Percentiles rank a stretch among this genome's conserved stretches.
Evolutionary conservation across 2,329 filamentous ascomycete species (phyloP).

Genomic region (Pseudogymnoascus sp.): DNA sequence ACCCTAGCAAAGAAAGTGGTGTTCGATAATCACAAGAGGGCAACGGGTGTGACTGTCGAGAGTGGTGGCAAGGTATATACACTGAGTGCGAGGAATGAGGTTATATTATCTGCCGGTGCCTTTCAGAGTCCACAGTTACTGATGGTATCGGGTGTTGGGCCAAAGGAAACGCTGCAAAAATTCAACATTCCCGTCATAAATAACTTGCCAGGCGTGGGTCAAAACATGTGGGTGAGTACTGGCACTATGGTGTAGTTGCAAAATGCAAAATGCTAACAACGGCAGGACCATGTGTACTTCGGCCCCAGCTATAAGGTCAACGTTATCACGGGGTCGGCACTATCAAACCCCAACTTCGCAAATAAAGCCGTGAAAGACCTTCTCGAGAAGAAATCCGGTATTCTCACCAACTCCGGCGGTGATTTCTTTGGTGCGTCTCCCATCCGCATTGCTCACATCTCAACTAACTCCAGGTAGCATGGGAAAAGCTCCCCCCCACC

Average conservation of each 20-base stretch:
- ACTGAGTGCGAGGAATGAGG: not conserved
- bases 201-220: constrained; percentile 55
- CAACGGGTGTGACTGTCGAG: constrained; percentile 14
- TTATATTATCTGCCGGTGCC: not conserved
- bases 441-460: not conserved
- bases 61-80: constrained; percentile 13
- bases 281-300: not conserved
- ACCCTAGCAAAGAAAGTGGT: constrained; percentile 15
- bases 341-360: constrained; percentile 1
- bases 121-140: constrained; percentile 2
- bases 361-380: constrained; percentile 9
- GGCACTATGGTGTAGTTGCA: constrained; percentile 30
- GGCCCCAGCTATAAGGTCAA: not conserved
- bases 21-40: constrained; percentile 15
- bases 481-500: constrained; percentile 1
- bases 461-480: not conserved
- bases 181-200: constrained; percentile 32
- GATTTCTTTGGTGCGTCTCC: not conserved
- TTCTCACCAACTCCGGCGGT: not conserved
- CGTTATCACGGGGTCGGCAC: not conserved
- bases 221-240: constrained; percentile 51
- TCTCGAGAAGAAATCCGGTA: not conserved
- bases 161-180: not conserved
- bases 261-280: not conserved
- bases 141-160: constrained; percentile 2